A percentile compares a stretch with the other conserved stretches of the same genome.
Conservation (phyloP, 2,329 filamentous ascomycete genomes). For the Nemania sp. region DNA sequence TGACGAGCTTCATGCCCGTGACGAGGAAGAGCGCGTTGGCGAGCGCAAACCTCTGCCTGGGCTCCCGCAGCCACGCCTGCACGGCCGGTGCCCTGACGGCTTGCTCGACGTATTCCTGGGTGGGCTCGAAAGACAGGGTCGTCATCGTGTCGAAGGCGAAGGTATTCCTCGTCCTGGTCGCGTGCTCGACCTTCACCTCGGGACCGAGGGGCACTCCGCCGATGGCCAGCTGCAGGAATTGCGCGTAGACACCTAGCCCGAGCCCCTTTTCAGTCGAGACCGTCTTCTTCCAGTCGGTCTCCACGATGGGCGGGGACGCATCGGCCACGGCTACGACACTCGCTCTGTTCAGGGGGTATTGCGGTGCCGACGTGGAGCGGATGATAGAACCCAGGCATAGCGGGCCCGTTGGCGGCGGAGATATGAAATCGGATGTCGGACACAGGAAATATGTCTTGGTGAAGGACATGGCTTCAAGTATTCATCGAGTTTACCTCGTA, state of each 20-base stretch:
- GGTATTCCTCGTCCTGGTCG: background rate
- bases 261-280: background rate
- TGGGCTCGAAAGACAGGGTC: slow-evolving; percentile 6
- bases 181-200: background rate
- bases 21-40: background rate
- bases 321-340: background rate
- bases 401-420: slow-evolving; percentile 3
- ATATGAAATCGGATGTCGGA: slow-evolving; percentile 11
- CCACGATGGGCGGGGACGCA: slow-evolving; percentile 2
- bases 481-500: too few species aligned
- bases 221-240: slow-evolving; percentile 16
- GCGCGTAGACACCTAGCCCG: slow-evolving; percentile 12
- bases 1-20: slow-evolving; percentile 13
- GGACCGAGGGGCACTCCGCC: background rate
- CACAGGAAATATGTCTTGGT: slow-evolving; percentile 15
- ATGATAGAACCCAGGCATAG: slow-evolving; percentile 13
- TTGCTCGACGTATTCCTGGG: background rate
- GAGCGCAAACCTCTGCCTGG: background rate
- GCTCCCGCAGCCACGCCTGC: slow-evolving; percentile 7
- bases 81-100: slow-evolving; percentile 7
- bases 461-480: slow-evolving; percentile 8
- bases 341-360: slow-evolving; percentile 6
- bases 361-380: slow-evolving; percentile 14
- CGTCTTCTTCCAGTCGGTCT: slow-evolving; percentile 18
- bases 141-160: slow-evolving; percentile 9